Base-by-base conservation (phyloP, 108 stramenopile species). In the Skeletonema grethae region DNA sequence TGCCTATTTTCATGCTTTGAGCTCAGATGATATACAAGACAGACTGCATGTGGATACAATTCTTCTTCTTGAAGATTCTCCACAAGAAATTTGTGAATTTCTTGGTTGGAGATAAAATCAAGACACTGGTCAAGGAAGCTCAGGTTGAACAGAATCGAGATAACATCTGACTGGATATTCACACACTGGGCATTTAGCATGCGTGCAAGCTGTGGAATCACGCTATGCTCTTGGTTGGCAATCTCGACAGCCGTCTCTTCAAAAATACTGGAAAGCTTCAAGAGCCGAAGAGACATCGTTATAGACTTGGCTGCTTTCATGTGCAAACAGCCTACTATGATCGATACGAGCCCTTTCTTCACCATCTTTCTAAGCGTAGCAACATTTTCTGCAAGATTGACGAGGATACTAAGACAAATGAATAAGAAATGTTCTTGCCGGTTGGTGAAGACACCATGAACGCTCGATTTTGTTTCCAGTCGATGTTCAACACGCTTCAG, bases 281-380 rank as follows among this genome's bases (percentile, higher is more conserved):
- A 25, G 4, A 76, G 28, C 32, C 25, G 32, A 5, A 76, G 56
- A 15, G 66, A 6, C 8, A 66, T 31, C 1, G 13, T 53, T 6
- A 76, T 2, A 32, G 48, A 9, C 45, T 69, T 32, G 2, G 46
- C 24, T 29, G 60, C 35, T 60, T 70, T 57, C 28, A 36, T 35
- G 30, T 48, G 57, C 8, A 77, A 50, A 16, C 64, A 77, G 5
- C 30, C 29, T 22, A 13, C 32, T 2, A 77, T 35, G 24, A 66
- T 7, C 13, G 39, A 35, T 10, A 62, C 65, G 3, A 77, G 60
- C 18, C 69, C 70, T 59, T 66, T 77, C 58, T 70, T 77, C 1
- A 66, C 53, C 76, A 77, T 77, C 48, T 77, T 77, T 2, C 59
- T n/a, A 12, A 77, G 62, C 5, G 61, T 65, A 32, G 34, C n/a